Evolutionary conservation across 805 yeast species (phyloP), one percentile per base, ranked within the genome.

Genomic region (Ogataea saltuana): DNA sequence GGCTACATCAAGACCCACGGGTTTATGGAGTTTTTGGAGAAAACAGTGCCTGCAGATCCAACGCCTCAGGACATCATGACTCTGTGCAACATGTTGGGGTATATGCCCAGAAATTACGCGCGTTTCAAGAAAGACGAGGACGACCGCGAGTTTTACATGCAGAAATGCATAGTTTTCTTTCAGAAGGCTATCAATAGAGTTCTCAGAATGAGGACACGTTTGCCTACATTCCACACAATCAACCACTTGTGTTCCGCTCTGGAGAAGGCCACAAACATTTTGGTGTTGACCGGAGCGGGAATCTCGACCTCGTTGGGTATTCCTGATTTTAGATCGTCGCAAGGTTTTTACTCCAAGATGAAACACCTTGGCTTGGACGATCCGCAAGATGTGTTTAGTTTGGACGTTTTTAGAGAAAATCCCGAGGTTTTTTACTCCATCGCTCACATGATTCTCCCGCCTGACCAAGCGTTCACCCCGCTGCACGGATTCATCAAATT

Each of bases 211-310:
- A 73, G 95, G 46, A 65, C 76, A 2, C 68, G 85, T 48, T 55
- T 84, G 18, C 70, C 74, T 2, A 62, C 70, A 41, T 78, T 85
- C 51, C 64, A 70, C 41, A 77, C 83, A 0, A 54, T 87, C 2
- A 84, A 81, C 9, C 79, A 81, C 46, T 78, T 84, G 2, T 63
- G 78, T 2, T 69, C 67, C 2, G 74, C 75, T 27, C 69, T 90
- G 17, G 51, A 68, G n/a, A 67, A 65, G 6, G 78, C 93, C 0
- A 58, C 72, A 11, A 82, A 78, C 30, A 73, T 89, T 9, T 56
- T 90, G 45, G 89, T 89, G 0, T 61, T 89, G 17, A 87, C 96
- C 0, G 97, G 97, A 12, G 97, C 97, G 0, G 97, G 97, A 18
- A 88, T 89, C 42, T 85, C 95, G 26, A 88, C 97, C 3, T 80